Conservation (phyloP, 371 early-diverging fungal species). For the Apophysomyces sp. region DNA sequence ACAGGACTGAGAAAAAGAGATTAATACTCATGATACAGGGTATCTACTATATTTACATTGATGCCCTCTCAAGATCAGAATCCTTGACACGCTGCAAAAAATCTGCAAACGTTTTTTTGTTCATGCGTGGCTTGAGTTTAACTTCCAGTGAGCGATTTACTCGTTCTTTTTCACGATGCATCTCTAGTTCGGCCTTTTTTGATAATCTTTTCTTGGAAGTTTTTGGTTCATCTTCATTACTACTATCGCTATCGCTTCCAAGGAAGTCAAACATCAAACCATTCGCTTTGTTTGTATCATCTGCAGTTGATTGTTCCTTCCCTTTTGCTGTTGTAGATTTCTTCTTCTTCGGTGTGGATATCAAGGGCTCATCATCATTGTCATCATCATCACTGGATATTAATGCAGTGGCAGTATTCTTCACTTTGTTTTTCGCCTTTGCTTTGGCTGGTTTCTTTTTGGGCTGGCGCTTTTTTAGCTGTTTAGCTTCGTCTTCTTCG, state of each 20-base stretch:
- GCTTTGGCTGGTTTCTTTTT: not conserved
- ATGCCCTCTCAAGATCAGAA: not conserved
- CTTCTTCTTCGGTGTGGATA: not conserved
- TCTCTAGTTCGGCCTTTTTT: slow-evolving; percentile 16
- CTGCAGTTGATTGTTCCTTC: not conserved
- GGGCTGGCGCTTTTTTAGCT: not conserved
- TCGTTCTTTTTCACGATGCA: slow-evolving; percentile 26
- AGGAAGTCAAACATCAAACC: not conserved
- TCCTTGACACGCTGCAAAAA: slow-evolving; percentile 11
- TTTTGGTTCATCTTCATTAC: not conserved
- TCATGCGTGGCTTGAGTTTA: slow-evolving; percentile 12
- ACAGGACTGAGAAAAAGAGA: not conserved
- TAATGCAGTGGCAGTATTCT: not conserved
- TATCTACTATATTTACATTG: not conserved
- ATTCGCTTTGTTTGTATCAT: not conserved
- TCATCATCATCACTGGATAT: not conserved
- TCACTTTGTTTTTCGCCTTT: not conserved
- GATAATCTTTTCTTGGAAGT: slow-evolving; percentile 5
- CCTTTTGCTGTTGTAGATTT: not conserved
- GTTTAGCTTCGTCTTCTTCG: slow-evolving; percentile 5
- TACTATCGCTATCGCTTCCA: not conserved
- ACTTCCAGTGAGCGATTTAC: slow-evolving; percentile 11
- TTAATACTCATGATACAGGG: not conserved
- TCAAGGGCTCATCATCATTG: slow-evolving; percentile 3
- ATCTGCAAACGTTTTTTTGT: slow-evolving; percentile 8